Conservation (phyloP, 2,329 filamentous ascomycete genomes). For the Ceratocystis albifundus region DNA sequence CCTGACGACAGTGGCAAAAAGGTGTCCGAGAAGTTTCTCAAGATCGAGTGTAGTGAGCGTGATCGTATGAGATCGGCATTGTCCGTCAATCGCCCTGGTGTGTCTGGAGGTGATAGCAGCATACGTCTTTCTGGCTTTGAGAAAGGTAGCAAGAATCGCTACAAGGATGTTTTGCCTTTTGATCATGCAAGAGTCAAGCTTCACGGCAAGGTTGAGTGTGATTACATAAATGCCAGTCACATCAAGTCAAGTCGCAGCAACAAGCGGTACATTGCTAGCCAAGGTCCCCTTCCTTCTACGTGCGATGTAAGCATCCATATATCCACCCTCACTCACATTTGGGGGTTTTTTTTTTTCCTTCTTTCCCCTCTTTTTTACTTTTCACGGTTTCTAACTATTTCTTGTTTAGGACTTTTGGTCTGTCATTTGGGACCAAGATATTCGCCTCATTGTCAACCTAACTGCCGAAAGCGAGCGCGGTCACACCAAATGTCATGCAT, state of each 20-base stretch:
- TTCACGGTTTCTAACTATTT: neutral
- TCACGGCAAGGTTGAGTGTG: conserved; percentile 58
- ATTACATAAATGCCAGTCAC: conserved; percentile 93
- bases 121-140: conserved; percentile 85
- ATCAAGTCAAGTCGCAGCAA: conserved; percentile 69
- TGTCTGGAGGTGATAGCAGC: conserved; percentile 25
- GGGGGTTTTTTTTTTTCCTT: neutral
- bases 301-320: conserved; percentile 55
- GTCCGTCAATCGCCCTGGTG: conserved; percentile 36
- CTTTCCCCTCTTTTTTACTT: neutral
- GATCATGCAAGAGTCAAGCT: conserved; percentile 84
- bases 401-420: conserved; percentile 80
- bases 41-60: conserved; percentile 75
- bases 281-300: conserved; percentile 83
- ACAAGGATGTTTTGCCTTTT: conserved; percentile 95
- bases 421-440: conserved; percentile 91
- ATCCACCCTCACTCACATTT: too few relatives aligned
- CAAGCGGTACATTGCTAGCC: conserved; percentile 90
- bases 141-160: conserved; percentile 88
- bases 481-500: conserved; percentile 87
- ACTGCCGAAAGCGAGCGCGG: conserved; percentile 90
- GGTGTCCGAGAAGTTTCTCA: conserved; percentile 72
- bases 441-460: conserved; percentile 89
- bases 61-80: conserved; percentile 80
- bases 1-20: conserved; percentile 61